Evolutionary conservation across 2,329 filamentous ascomycete species (phyloP).

Genomic region (Calonectria fujianensis): DNA sequence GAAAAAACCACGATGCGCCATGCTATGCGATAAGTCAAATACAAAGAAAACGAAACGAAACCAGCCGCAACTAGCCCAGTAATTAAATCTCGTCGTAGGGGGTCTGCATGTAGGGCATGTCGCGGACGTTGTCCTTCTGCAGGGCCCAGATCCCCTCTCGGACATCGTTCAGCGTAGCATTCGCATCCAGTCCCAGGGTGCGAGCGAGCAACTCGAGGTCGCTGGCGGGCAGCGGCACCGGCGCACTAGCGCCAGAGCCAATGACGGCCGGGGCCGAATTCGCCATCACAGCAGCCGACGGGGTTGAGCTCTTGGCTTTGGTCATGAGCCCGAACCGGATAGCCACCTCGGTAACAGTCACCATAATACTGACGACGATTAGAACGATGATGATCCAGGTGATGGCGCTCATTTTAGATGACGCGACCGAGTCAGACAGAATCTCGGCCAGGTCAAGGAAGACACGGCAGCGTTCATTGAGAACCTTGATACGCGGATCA

Average conservation of each 20-base stretch:
- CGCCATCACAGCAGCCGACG: conserved; percentile 34
- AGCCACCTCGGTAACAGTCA: conserved; percentile 92
- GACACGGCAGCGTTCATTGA: conserved; percentile 97
- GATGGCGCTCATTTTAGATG: conserved; percentile 95
- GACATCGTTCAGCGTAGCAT: conserved; percentile 61
- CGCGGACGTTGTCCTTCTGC: conserved; percentile 45
- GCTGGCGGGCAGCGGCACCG: conserved; percentile 48
- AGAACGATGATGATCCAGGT: conserved; percentile 99
- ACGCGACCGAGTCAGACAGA: conserved; percentile 91
- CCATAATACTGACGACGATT: conserved; percentile 91
- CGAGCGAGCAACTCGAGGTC: conserved; percentile 61
- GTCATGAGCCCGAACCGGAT: conserved; percentile 86
- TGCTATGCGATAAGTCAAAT: conserved; percentile 49
- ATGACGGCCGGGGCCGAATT: conserved; percentile 45
- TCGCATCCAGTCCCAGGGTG: conserved; percentile 58
- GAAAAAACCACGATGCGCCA: conserved; percentile 45
- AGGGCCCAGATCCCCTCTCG: conserved; percentile 58
- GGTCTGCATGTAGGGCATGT: conserved; percentile 36
- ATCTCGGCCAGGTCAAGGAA: conserved; percentile 98
- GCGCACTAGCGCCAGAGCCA: conserved; percentile 38
- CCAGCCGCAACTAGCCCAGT: background rate
- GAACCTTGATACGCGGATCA: conserved; percentile 94
- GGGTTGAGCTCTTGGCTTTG: conserved; percentile 48
- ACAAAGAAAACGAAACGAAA: conserved; percentile 25
- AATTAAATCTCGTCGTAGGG: conserved; percentile 46